Base-by-base conservation (phyloP, 805 yeast genomes). In the Saccharomycopsis synnaedendra region DNA sequence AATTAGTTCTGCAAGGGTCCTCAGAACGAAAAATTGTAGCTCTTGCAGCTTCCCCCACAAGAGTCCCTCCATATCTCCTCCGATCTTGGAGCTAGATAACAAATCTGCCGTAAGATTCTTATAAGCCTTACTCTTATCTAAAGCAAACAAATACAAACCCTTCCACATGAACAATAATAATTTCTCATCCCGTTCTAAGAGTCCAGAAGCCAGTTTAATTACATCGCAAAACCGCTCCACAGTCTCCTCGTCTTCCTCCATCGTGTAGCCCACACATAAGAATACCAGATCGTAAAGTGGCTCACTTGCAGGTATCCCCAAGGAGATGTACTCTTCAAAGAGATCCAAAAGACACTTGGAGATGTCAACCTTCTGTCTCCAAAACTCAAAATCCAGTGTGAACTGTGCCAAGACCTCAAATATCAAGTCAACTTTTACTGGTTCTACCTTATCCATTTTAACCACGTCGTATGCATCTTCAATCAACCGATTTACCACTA, bases 161-260 rank as follows among this genome's bases (percentile, higher is more conserved):
- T 38, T 34, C 49, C 49, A 46, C 33, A 19, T 36, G 3, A 46
- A 31, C 36, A 42, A 45, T 19, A 33, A 3, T 19, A 43, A 5
- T 19, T 6, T 45, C 19, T 28, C 27, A 10, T 19, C 19, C 19
- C 19, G 19, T 19, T 19, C 19, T 19, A 19, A 19, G 19, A 19
- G 19, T 19, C 19, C 19, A 19, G 19, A 19, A 19, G 19, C 19
- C 19, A 19, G 19, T 19, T 19, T 19, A 19, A 19, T 19, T 2
- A 19, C 19, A 19, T 19, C 19, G 19, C 19, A 19, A 19, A 19
- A 19, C 19, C 19, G 19, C n/a, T 36, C 28, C 6, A 32, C 9
- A 11, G n/a, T 9, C 27, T 28, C 33, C 8, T 9, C 6, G 36
- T 39, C 46, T 7, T 19, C n/a, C n/a, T 8, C n/a, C 7, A 27